Percentiles rank a stretch among this genome's conserved stretches.
These are phyloP conservation scores for Medicago truncatula DNA, from an alignment of 306 rosid species.

Conservation along the genomic window DNA sequence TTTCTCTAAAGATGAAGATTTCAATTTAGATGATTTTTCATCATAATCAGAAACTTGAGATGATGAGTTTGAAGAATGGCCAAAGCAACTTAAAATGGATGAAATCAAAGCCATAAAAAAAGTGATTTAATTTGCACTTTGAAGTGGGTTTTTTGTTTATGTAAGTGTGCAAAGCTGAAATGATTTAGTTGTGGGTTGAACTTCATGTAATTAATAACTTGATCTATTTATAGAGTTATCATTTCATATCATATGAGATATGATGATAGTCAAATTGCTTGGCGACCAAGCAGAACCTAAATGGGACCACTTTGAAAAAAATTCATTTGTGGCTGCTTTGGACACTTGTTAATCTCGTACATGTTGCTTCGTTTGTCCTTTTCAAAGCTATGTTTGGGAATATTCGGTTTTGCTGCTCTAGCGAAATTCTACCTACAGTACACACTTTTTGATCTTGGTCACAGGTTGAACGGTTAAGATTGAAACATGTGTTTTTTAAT, in stretches of 20 bases:
- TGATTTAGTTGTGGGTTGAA: not conserved
- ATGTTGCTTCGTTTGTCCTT: not conserved
- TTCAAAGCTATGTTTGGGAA: no score
- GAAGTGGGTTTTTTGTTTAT: not conserved
- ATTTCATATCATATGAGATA: no score
- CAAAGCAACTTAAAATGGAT: slow-evolving; percentile 33
- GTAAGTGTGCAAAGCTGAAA: not conserved
- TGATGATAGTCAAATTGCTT: no score
- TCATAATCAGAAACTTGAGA: slow-evolving; percentile 27
- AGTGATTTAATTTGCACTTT: not conserved
- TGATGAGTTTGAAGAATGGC: not conserved
- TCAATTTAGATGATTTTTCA: slow-evolving; percentile 3
- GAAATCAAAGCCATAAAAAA: slow-evolving; percentile 27
- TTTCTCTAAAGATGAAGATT: slow-evolving; percentile 22
- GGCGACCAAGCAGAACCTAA: no score
- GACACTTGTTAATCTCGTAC: not conserved
- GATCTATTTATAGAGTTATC: no score
- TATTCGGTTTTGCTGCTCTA: no score
- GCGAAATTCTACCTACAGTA: no score
- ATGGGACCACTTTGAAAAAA: no score
- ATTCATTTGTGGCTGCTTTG: not conserved
- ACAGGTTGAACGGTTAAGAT: no score
- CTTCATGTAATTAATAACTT: no score
- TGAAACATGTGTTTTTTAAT: no score
- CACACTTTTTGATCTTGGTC: no score